phyloP scores from a whole-genome alignment of 768 basidiomycete genomes.

The Tulasnella sp. region DNA sequence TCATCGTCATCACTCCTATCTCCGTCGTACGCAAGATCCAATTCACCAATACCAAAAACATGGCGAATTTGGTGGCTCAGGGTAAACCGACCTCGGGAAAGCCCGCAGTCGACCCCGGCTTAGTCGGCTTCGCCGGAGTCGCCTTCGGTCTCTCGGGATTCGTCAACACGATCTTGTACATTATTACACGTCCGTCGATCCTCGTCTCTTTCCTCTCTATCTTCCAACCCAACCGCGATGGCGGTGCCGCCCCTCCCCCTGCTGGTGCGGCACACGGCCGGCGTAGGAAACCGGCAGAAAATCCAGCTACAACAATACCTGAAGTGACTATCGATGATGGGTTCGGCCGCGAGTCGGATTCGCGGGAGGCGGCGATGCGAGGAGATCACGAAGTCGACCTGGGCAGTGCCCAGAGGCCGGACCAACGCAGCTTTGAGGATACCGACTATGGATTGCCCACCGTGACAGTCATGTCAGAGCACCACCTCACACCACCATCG shows the following conservation, averaged over 20 bases:
- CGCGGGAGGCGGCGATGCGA: neutral
- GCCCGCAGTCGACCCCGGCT: conserved; percentile 28
- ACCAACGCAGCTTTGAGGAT: neutral
- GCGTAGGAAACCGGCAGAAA: neutral
- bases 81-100: neutral
- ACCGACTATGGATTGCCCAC: neutral
- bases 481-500: neutral
- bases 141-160: conserved; percentile 42
- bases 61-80: neutral
- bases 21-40: conserved; percentile 36
- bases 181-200: conserved; percentile 30
- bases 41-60: conserved; percentile 27
- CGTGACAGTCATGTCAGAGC: neutral
- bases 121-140: conserved; percentile 36
- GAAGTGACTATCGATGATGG: neutral
- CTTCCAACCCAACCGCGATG: neutral
- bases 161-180: conserved; percentile 38
- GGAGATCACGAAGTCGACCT: neutral
- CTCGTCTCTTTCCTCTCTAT: neutral
- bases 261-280: neutral
- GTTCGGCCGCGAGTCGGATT: neutral
- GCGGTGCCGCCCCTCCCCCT: neutral
- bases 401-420: neutral
- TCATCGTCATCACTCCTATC: conserved; percentile 34
- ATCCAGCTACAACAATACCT: neutral